Evolutionary conservation across 441 rosid genomes (phyloP).

Genomic region (Euphorbia celastroides): DNA sequence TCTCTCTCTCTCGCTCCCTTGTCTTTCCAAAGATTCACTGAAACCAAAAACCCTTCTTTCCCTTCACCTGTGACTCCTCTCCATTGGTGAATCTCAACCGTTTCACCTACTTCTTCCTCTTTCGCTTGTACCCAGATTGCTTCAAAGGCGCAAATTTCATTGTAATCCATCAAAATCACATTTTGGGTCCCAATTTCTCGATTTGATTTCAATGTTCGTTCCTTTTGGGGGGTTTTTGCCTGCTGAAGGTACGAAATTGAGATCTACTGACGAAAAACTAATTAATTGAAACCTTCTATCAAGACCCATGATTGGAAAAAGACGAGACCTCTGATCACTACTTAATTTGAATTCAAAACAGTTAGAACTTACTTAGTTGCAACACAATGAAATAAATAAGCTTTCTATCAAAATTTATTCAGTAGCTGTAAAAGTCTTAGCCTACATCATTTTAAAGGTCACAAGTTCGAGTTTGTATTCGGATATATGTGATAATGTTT

Average conservation of each 20-base stretch:
- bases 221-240: background rate
- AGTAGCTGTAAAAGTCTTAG: no score
- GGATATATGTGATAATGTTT: no score
- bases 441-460: no score
- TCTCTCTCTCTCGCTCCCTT: no score
- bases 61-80: conserved; percentile 25
- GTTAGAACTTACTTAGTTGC: no score
- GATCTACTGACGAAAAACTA: background rate
- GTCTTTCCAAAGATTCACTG: conserved; percentile 27
- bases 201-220: background rate
- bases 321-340: no score
- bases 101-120: conserved; percentile 17
- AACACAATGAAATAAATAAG: no score
- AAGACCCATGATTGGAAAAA: no score
- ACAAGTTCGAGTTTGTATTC: no score
- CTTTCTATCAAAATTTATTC: no score
- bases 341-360: no score
- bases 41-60: conserved; percentile 28
- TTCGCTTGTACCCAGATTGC: conserved; percentile 21
- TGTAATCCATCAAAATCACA: conserved; percentile 15
- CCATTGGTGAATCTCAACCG: conserved; percentile 30
- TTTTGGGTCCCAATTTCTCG: background rate
- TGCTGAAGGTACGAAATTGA: background rate
- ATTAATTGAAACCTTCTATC: no score
- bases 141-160: conserved; percentile 12